Conservation (phyloP, 495 filamentous ascomycete species). For the Aspergillus steynii region DNA sequence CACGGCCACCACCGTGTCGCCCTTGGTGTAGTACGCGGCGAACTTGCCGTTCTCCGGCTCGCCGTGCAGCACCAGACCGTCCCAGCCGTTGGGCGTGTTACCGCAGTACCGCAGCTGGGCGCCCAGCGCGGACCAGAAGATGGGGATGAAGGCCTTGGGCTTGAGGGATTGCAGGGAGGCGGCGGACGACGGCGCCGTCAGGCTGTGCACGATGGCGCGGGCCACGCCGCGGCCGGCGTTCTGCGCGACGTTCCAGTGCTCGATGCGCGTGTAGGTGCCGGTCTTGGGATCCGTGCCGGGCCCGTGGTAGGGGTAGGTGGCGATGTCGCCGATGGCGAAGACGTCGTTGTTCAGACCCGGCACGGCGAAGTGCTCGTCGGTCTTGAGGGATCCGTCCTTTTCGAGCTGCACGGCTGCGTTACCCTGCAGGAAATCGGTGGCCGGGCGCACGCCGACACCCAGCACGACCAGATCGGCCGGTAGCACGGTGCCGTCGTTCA, state of each 20-base stretch:
- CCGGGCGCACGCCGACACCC: conserved; percentile 84
- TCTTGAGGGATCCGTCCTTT: conserved; percentile 77
- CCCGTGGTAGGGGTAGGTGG: conserved; percentile 90
- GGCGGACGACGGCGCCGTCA: conserved; percentile 10
- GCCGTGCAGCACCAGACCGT: conserved; percentile 77
- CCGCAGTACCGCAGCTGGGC: conserved; percentile 90
- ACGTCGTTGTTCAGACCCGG: conserved; percentile 68
- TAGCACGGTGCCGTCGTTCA: conserved; percentile 85
- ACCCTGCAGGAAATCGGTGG: conserved; percentile 81
- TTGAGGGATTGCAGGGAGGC: conserved; percentile 37
- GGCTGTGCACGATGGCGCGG: conserved; percentile 63
- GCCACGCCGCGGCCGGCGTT: conserved; percentile 82
- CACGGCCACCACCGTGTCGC: conserved; percentile 87
- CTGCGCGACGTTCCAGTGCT: conserved; percentile 98
- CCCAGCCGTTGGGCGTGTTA: conserved; percentile 76
- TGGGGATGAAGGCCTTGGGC: conserved; percentile 78
- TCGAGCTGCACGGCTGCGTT: conserved; percentile 66
- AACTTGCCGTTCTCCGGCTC: conserved; percentile 81
- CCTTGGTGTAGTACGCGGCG: conserved; percentile 83
- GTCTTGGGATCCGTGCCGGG: conserved; percentile 62
- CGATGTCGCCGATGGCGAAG: conserved; percentile 94
- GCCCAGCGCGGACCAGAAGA: conserved; percentile 95
- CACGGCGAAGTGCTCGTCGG: conserved; percentile 76
- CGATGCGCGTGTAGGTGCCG: conserved; percentile 67
- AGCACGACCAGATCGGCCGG: conserved; percentile 88